Evolutionary conservation across 176 grass and related monocot species (phyloP), one percentile per base, ranked within the genome.

Genomic region (Elymus sibiricus): DNA sequence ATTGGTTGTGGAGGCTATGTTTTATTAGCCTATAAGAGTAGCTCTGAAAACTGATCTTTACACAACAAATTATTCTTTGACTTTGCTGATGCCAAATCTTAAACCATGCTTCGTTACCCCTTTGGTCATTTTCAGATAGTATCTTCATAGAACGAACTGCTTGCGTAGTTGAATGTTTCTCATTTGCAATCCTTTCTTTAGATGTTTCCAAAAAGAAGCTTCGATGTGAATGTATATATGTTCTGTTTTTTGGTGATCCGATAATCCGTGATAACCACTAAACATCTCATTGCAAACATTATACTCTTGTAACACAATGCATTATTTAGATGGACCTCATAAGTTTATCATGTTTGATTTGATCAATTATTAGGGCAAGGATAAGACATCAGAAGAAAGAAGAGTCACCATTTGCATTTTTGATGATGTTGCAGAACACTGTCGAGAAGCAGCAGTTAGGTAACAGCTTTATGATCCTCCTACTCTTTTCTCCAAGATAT

Each of bases 361-460:
- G 31, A 78, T 86, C 12, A 58, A 70, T 88, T 46, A 71, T 81
- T 84, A 95, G 93, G 86, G 86, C 31, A 92, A 90, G 77, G 86
- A 95, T 66, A 95, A 89, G 86, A 79, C 90, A 79, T 74, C 88
- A 58, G 93, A 95, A 80, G 93, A 95, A 83, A 90, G 88, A 82
- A 95, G 93, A 74, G 84, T 92, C 60, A 86, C 88, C 13, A 90
- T 95, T 42, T 95, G 93, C 88, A 92, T 95, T 80, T 95, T 95
- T 79, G 93, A 95, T 76, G 93, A 95, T 89, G 88, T 92, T 35
- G 93, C 88, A 65, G 93, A 95, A 85, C 93, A 95, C 82, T 95
- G 93, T 77, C 90, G 81, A 35, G 90, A 90, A 87, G 83, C 90
- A 60, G 93, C 93, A 82, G 76, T 92, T 25, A 92, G 87, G 93